Conservation (phyloP, 257 asterid species). For the Linderniella brevidens region DNA sequence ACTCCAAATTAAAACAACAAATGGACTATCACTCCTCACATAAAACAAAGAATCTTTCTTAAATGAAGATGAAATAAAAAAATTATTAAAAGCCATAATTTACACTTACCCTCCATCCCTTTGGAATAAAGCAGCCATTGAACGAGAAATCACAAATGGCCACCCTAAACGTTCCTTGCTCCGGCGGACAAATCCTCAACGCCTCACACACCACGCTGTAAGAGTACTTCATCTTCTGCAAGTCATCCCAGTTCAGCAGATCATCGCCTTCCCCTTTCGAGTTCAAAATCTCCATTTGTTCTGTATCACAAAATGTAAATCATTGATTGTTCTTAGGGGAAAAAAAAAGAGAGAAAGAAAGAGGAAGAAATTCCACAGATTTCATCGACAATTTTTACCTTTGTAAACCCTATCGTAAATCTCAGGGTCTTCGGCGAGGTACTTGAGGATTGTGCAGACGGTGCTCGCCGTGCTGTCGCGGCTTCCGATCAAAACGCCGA, state of each 20-base stretch:
- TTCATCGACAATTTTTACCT: constrained; percentile 19
- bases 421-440: constrained; percentile 29
- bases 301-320: too few species aligned
- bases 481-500: too few species aligned
- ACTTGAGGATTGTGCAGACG: constrained; percentile 10
- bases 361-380: too few species aligned
- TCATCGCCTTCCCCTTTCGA: constrained; percentile 15
- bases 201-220: constrained; percentile 39
- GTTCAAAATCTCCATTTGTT: constrained; percentile 31
- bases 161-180: constrained; percentile 33
- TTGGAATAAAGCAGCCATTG: constrained; percentile 37
- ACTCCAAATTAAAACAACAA: too few species aligned
- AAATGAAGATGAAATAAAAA: too few species aligned
- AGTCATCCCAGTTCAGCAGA: constrained; percentile 33
- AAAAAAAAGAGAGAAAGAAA: too few species aligned
- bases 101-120: constrained; percentile 59
- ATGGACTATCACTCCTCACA: too few species aligned
- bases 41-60: too few species aligned
- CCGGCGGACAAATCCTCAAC: constrained; percentile 30
- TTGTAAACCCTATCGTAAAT: constrained; percentile 23
- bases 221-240: constrained; percentile 50
- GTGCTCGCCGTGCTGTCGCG: too few species aligned
- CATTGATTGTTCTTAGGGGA: too few species aligned
- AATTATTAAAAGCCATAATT: too few species aligned
- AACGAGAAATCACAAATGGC: constrained; percentile 25